Base-by-base conservation (phyloP, 345 rosid species). In the Anastatica hierochuntica region DNA sequence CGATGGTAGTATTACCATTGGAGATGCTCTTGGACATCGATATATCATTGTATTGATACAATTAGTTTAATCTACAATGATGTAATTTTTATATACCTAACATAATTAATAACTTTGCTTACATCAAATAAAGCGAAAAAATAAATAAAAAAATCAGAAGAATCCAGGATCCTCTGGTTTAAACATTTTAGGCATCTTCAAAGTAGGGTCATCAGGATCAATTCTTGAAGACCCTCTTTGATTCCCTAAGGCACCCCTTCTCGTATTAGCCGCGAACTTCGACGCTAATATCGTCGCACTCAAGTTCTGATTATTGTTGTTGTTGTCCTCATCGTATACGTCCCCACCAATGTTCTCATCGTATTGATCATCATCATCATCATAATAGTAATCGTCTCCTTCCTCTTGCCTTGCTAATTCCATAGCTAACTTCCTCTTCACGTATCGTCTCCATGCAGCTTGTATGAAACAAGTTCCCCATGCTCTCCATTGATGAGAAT, bases 401-500 rank as follows among this genome's bases (percentile, higher is more conserved):
- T 75, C 75, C 63, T 81, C 92, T 50, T 75, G 79, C 51, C 43
- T 75, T 7, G 80, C 88, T 74, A 83, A 58, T 58, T 83, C 89
- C 78, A 76, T 56, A 5, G 78, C 86, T 57, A 75, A 37, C 65
- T 75, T 85, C 55, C 76, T 83, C 80, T 69, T 81, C 58, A 30
- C 58, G 65, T 38, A 68, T 43, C 95, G 29, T 49, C 86, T 74
- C 95, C 97, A 85, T 0, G 95, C 90, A 20, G 76, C 81, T 64
- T 89, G 82, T 26, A 89, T 73, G 35, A 71, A 81, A 60, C 90
- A 71, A 39, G 97, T 81, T 35, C 87, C 94, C 95, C 85, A 89
- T 0, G 89, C 72, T 63, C 92, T 73, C 95, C 95, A 83, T 19
- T 88, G 97, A 58, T 88, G 97, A 12, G 97, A 89, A 62, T 89